phyloP scores from a whole-genome alignment of 192 early-diverging fungal species.

The Rhizophagus prolifer region DNA sequence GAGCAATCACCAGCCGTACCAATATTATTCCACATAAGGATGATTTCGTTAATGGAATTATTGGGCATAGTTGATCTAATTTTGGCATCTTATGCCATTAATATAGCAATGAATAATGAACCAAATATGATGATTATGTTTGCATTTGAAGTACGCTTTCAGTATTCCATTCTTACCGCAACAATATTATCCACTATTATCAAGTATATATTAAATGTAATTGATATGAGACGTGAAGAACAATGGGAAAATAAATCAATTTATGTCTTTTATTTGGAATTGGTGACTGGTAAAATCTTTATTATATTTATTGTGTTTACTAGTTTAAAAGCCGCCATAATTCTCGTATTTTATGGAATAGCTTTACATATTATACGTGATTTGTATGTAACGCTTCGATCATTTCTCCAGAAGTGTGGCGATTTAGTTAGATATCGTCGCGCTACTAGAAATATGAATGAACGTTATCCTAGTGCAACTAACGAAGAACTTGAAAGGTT shows the following conservation, averaged over 20 bases:
- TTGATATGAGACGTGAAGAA: slow-evolving; percentile 76
- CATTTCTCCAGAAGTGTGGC: slow-evolving; percentile 86
- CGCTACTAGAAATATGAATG: slow-evolving; percentile 95
- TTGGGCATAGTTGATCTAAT: slow-evolving; percentile 71
- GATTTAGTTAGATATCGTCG: slow-evolving; percentile 90
- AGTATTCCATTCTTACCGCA: slow-evolving; percentile 87
- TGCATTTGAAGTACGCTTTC: slow-evolving; percentile 86
- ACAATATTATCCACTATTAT: slow-evolving; percentile 70
- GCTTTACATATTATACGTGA: slow-evolving; percentile 97
- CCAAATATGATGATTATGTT: slow-evolving; percentile 97
- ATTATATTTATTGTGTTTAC: not conserved
- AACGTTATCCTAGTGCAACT: slow-evolving; percentile 92
- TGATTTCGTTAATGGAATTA: slow-evolving; percentile 63
- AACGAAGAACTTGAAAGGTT: slow-evolving; percentile 70
- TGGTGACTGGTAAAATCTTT: slow-evolving; percentile 75
- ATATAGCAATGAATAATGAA: slow-evolving; percentile 61
- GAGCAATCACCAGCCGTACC: slow-evolving; percentile 72
- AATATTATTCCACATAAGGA: slow-evolving; percentile 67
- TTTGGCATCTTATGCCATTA: slow-evolving; percentile 72
- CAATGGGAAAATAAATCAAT: slow-evolving; percentile 96
- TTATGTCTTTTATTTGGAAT: slow-evolving; percentile 88
- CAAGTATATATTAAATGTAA: slow-evolving; percentile 86
- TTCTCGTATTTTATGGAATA: slow-evolving; percentile 80
- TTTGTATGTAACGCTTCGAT: slow-evolving; percentile 89
- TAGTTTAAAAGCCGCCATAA: slow-evolving; percentile 46